Conservation (phyloP, 139 green algal species). For the Trebouxia sp. region DNA sequence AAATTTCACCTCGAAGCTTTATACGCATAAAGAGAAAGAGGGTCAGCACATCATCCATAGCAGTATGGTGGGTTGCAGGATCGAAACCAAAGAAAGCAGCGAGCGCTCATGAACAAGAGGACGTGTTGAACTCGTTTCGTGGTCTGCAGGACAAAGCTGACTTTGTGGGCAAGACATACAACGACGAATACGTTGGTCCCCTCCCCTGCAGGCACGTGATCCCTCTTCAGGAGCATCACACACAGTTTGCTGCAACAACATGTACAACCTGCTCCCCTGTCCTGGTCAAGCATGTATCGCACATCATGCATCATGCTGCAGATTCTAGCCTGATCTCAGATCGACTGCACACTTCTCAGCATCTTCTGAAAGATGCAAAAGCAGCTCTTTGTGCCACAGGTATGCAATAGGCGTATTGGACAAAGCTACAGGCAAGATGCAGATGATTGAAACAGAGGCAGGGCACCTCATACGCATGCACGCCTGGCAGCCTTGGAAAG, state of each 20-base stretch:
- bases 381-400: conserved; percentile 27
- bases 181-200: not conserved
- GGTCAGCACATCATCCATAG: conserved; percentile 43
- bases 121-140: not conserved
- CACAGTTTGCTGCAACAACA: too few species aligned
- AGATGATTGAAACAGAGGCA: conserved; percentile 25
- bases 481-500: conserved; percentile 26
- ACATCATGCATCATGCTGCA: too few species aligned
- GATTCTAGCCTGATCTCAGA: too few species aligned
- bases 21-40: conserved; percentile 33
- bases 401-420: conserved; percentile 45
- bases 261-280: too few species aligned
- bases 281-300: too few species aligned
- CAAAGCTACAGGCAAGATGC: conserved; percentile 30
- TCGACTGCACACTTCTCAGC: too few species aligned
- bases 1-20: conserved; percentile 35
- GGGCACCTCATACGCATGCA: conserved; percentile 46
- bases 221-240: too few species aligned
- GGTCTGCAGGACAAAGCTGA: not conserved
- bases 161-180: not conserved
- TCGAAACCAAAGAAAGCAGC: not conserved
- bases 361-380: too few species aligned
- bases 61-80: conserved; percentile 34
- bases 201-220: not conserved
- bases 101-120: not conserved